Conservation (phyloP, 129 eudicot species). For the Arctium minus region DNA sequence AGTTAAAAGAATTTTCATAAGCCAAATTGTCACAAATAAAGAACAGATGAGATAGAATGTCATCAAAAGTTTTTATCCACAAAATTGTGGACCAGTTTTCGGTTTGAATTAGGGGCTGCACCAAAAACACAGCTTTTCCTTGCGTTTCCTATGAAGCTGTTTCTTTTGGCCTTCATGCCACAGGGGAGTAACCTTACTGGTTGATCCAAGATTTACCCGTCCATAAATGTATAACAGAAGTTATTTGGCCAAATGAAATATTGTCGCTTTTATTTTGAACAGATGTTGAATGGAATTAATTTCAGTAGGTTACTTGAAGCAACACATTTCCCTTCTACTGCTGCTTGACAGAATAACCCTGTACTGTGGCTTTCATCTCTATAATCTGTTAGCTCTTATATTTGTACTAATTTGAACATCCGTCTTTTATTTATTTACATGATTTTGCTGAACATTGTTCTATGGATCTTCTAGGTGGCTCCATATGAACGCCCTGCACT, state of each 20-base stretch:
- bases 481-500: constrained; percentile 99
- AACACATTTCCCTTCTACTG: not conserved
- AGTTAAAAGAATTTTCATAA: too few relatives aligned
- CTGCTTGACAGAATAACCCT: not conserved
- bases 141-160: too few relatives aligned
- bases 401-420: not conserved
- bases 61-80: too few relatives aligned
- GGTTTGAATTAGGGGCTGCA: too few relatives aligned
- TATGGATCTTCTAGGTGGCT: constrained; percentile 70
- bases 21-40: too few relatives aligned
- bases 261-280: not conserved
- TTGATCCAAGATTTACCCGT: too few relatives aligned
- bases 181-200: too few relatives aligned
- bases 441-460: constrained; percentile 9
- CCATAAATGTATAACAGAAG: too few relatives aligned
- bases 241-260: not conserved
- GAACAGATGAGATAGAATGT: too few relatives aligned
- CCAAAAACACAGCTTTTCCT: too few relatives aligned
- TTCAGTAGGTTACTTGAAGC: not conserved
- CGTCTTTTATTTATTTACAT: not conserved
- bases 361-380: not conserved
- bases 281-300: not conserved
- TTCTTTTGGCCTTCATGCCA: too few relatives aligned
- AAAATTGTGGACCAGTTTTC: too few relatives aligned
- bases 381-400: constrained; percentile 1